Percentiles rank a stretch among this genome's conserved stretches.
Evolutionary conservation across 345 rosid species (phyloP).

Genomic region (Tarenaya hassleriana): DNA sequence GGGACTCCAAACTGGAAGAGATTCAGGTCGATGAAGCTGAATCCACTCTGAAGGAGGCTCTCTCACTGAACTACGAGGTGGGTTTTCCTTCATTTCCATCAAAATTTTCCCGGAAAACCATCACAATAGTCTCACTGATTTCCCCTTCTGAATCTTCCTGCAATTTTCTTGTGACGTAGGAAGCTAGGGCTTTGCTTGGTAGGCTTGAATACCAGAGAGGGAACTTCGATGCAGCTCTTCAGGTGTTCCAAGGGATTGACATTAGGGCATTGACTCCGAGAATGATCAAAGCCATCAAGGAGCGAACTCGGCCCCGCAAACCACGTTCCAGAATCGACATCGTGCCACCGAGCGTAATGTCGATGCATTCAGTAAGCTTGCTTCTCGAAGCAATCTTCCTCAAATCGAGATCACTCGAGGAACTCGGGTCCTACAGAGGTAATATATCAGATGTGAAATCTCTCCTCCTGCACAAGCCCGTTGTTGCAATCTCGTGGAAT

Average conservation of each 20-base stretch:
- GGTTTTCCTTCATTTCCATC: constrained; percentile 8
- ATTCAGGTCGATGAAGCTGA: constrained; percentile 88
- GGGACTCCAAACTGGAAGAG: constrained; percentile 79
- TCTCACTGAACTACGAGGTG: constrained; percentile 94
- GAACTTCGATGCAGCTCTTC: constrained; percentile 90
- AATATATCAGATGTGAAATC: constrained; percentile 13
- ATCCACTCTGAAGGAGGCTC: constrained; percentile 92
- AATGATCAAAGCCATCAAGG: constrained; percentile 58
- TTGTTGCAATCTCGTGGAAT: not conserved
- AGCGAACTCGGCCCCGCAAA: constrained; percentile 52
- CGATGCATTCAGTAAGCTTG: constrained; percentile 86
- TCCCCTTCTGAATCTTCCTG: not conserved
- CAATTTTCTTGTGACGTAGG: constrained; percentile 39
- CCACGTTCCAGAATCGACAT: constrained; percentile 44
- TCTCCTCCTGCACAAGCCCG: too few relatives aligned
- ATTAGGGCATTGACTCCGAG: constrained; percentile 54
- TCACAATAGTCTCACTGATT: not conserved
- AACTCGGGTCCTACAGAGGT: constrained; percentile 64
- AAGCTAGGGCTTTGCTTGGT: constrained; percentile 95
- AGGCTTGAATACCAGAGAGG: constrained; percentile 91
- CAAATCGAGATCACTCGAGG: constrained; percentile 76
- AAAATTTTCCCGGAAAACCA: not conserved
- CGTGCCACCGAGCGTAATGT: constrained; percentile 49
- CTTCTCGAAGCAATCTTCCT: constrained; percentile 87
- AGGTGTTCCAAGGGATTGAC: constrained; percentile 90